Conservation (phyloP, 164 flowering plant species). For the Sedum album region DNA sequence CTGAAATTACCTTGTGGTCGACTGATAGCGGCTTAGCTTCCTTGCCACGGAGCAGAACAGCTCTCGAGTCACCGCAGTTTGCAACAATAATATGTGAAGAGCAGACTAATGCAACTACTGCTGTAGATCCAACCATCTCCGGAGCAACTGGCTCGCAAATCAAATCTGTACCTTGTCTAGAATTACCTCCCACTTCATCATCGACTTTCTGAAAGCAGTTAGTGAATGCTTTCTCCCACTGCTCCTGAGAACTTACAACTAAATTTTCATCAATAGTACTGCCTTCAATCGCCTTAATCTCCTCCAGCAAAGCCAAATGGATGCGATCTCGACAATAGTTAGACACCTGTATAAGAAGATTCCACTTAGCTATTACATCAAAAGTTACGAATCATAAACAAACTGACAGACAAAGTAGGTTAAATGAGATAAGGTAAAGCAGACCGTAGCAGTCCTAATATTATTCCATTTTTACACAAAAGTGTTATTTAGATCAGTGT, state of each 20-base stretch:
- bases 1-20: conserved; percentile 61
- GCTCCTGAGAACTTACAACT: conserved; percentile 18
- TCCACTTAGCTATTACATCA: neutral
- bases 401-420: no score
- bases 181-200: conserved; percentile 35
- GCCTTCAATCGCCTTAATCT: conserved; percentile 17
- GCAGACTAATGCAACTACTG: conserved; percentile 44
- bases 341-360: conserved; percentile 29
- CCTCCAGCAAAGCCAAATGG: conserved; percentile 36
- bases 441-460: neutral
- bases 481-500: neutral
- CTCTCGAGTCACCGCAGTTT: conserved; percentile 64
- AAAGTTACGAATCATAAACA: neutral
- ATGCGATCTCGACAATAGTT: conserved; percentile 36
- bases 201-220: conserved; percentile 36
- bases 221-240: conserved; percentile 33
- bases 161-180: conserved; percentile 8
- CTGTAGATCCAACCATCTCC: conserved; percentile 60
- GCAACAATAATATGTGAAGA: conserved; percentile 51
- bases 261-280: conserved; percentile 10
- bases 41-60: conserved; percentile 51
- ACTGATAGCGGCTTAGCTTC: conserved; percentile 49
- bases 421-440: neutral
- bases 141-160: conserved; percentile 29
- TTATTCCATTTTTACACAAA: neutral